Evolutionary conservation across 179 eudicot genomes (phyloP), one percentile per base, ranked within the genome.

Genomic region (Beta macrorhiza): DNA sequence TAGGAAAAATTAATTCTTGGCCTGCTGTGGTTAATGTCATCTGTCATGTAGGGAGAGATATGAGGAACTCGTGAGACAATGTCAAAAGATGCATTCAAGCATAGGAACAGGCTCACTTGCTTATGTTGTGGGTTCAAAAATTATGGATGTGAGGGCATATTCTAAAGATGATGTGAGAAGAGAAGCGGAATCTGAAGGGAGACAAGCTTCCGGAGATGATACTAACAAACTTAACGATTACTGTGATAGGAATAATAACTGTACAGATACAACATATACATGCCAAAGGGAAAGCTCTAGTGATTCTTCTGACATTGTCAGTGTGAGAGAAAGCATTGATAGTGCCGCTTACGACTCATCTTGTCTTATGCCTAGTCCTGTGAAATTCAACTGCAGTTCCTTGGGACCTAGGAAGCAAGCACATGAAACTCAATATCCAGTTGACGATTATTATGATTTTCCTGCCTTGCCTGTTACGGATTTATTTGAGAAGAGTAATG

Each of bases 81-180:
- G 99, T 84, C 93, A 94, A 88, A 83, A 82, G 88, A 96, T 96
- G 99, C 97, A 96, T 89, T 91, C 99, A 62, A 96, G 99, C 88
- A 86, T 94, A 78, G 99, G 99, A 72, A 96, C 99, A 29, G 99
- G 99, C 69, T 85, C 92, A 62, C 94, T 96, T 81, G 99, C 99
- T 80, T 96, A 90, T 87, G 91, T 87, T 69, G 93, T 96, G 80
- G 99, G 99, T 71, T 92, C 99, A 77, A 96, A 96, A 86, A 94
- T 96, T 82, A 94, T 96, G 99, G 99, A 96, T 88, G 87, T 91
- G 90, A 88, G 98, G 84, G 89, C 91, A 49, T 90, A 89, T 82
- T 90, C 96, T 62, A 92, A 85, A 86, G 93, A 90, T 52, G 89
- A 87, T 56, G 87, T 82, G 52, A 88, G 76, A 86, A 86, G 86